phyloP scores from a whole-genome alignment of 2,329 filamentous ascomycete genomes.

The Fusarium compactum region DNA sequence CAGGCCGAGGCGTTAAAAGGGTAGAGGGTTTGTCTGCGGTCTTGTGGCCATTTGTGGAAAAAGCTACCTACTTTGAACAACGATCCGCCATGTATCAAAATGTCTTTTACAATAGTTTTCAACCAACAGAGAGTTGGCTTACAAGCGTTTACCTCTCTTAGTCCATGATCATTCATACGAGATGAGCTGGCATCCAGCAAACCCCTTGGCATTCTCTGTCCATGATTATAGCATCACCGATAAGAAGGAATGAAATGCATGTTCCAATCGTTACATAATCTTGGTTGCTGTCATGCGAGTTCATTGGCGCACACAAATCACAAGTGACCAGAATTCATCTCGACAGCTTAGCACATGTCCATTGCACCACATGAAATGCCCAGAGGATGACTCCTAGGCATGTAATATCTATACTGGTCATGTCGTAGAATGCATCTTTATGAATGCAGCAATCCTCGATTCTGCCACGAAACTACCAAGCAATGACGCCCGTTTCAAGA shows the following conservation, averaged over 20 bases:
- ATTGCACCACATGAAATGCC: constrained; percentile 13
- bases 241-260: neutral
- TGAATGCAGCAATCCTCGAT: constrained; percentile 20
- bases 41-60: constrained; percentile 46
- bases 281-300: neutral
- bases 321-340: neutral
- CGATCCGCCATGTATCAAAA: constrained; percentile 49
- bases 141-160: constrained; percentile 23
- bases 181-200: neutral
- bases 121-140: constrained; percentile 41
- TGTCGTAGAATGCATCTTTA: constrained; percentile 20
- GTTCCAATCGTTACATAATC: neutral
- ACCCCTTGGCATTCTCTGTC: neutral
- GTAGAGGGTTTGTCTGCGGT: constrained; percentile 46
- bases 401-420: constrained; percentile 29
- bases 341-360: neutral
- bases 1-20: constrained; percentile 47
- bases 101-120: constrained; percentile 43
- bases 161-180: neutral
- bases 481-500: constrained; percentile 37
- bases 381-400: neutral
- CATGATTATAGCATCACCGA: neutral
- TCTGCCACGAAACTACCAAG: constrained; percentile 36
- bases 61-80: constrained; percentile 45
- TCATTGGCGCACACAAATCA: neutral